These are phyloP conservation scores for Aspergillus ibericus DNA, from an alignment of 2,329 filamentous ascomycete species.

Conservation along the genomic window DNA sequence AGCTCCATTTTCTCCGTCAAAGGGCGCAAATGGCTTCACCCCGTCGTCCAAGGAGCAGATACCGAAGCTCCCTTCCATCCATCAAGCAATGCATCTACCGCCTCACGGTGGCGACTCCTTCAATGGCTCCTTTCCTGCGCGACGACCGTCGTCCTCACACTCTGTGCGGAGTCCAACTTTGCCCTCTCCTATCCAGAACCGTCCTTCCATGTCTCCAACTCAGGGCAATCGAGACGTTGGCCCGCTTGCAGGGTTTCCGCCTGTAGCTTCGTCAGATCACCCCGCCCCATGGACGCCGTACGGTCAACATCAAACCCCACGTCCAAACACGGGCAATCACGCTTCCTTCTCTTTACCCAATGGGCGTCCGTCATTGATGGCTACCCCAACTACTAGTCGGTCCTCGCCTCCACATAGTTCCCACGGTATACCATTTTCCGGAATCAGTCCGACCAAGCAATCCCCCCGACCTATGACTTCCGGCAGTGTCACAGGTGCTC, in stretches of 20 bases:
- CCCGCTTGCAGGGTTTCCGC: constrained; percentile 46
- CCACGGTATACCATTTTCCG: constrained; percentile 41
- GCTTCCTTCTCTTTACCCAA: constrained; percentile 30
- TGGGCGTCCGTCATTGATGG: constrained; percentile 35
- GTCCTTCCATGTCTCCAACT: constrained; percentile 50
- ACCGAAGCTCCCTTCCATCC: constrained; percentile 28
- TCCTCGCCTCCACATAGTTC: constrained; percentile 41
- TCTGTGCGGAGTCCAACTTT: constrained; percentile 34
- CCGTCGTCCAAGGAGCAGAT: constrained; percentile 25
- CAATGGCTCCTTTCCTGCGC: constrained; percentile 31
- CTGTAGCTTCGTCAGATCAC: constrained; percentile 29
- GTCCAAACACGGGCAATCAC: constrained; percentile 30
- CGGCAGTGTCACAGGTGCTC: constrained; percentile 33
- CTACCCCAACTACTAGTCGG: constrained; percentile 32
- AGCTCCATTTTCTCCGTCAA: constrained; percentile 36
- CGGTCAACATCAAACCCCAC: constrained; percentile 31
- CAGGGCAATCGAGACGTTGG: constrained; percentile 52
- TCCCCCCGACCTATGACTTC: constrained; percentile 42
- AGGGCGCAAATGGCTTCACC: constrained; percentile 29
- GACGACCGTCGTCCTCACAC: constrained; percentile 45
- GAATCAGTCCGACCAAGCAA: constrained; percentile 49
- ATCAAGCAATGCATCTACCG: constrained; percentile 33
- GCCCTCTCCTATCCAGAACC: constrained; percentile 46
- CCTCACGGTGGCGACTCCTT: constrained; percentile 21
- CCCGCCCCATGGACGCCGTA: constrained; percentile 34